phyloP scores from a whole-genome alignment of 768 basidiomycete genomes.

The Phaffia australis region DNA sequence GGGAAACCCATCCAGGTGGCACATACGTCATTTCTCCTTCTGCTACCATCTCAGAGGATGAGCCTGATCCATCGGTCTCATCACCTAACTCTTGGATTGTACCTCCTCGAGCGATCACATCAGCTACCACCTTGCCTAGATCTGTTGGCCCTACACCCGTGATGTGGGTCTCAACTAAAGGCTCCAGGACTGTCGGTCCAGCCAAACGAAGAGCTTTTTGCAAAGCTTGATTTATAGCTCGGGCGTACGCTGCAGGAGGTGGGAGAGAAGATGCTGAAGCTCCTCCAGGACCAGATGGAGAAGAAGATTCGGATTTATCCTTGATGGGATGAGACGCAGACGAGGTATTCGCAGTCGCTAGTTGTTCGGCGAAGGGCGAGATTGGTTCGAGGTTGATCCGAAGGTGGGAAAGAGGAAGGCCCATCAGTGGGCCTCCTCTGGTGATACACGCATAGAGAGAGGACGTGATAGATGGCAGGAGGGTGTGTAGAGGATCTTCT shows the following conservation, averaged over 20 bases:
- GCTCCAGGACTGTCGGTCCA: slow-evolving; percentile 62
- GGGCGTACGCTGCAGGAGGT: slow-evolving; percentile 56
- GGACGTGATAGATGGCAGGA: slow-evolving; percentile 19
- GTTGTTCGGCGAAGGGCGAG: slow-evolving; percentile 40
- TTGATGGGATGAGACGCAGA: neutral
- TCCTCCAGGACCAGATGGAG: neutral
- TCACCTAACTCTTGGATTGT: slow-evolving; percentile 60
- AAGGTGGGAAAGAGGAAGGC: slow-evolving; percentile 56
- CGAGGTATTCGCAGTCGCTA: neutral
- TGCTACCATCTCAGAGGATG: slow-evolving; percentile 40
- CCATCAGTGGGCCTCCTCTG: slow-evolving; percentile 64
- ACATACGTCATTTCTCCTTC: slow-evolving; percentile 58
- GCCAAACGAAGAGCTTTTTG: slow-evolving; percentile 53
- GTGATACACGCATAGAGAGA: slow-evolving; percentile 44
- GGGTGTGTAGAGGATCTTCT: slow-evolving; percentile 42
- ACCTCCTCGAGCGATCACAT: slow-evolving; percentile 73
- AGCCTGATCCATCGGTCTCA: slow-evolving; percentile 33
- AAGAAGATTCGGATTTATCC: neutral
- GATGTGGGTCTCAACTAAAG: slow-evolving; percentile 64
- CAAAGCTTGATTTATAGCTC: slow-evolving; percentile 48
- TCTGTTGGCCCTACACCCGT: slow-evolving; percentile 56
- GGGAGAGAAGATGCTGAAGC: slow-evolving; percentile 26
- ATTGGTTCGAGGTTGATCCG: slow-evolving; percentile 49
- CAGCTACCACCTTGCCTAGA: slow-evolving; percentile 68
- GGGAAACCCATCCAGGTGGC: slow-evolving; percentile 65